Base-by-base conservation (phyloP, 2,329 filamentous ascomycete species). In the Exserohilum rostratum region DNA sequence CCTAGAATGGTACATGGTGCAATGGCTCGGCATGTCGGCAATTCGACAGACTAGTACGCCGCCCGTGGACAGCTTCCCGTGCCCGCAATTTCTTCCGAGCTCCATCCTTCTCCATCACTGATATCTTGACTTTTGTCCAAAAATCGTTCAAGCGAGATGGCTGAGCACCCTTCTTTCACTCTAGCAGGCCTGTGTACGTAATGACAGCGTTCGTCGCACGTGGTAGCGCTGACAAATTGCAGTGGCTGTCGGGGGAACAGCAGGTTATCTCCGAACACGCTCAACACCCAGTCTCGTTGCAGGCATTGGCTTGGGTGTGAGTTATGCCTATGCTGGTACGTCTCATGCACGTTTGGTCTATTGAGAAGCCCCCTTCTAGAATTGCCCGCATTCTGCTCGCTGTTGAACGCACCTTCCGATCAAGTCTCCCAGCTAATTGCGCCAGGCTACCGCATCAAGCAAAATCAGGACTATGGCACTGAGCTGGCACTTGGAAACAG, bases 121-220 rank as follows among this genome's bases (percentile, higher is more conserved):
- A 33, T 30, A 29, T 22, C 35, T 42, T 33, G 44, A 34, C 27
- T 17, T 15, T 25, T 15, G 47, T 55, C 53, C 45, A 20, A 35
- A 13, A 7, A 18, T 5, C 13, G 22, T 31, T 31, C 43, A 7
- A 31, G 12, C n/a, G 43, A 25, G 13, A 70, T 70, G 67, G 67
- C 67, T 18, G 66, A 70, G 39, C 67, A 70, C 43, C 67, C 67
- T 2, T 70, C 67, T 7, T 70, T 70, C 38, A 68, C 67, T 4
- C 61, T 70, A 15, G 66, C 67, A 22, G 67, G 65, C 18, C 61
- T 70, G 12, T 46, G 67, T 70, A 62, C 60, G 65, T 39, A 17
- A 27, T 22, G 22, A 25, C 13, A 6, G 31, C 37, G 7, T 18
- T 33, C 12, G 25, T 31, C 5, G 10, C 1, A 10, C 7, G 7